Evolutionary conservation across 305 asterid genomes (phyloP).

Genomic region (Fraxinus angustifolia): DNA sequence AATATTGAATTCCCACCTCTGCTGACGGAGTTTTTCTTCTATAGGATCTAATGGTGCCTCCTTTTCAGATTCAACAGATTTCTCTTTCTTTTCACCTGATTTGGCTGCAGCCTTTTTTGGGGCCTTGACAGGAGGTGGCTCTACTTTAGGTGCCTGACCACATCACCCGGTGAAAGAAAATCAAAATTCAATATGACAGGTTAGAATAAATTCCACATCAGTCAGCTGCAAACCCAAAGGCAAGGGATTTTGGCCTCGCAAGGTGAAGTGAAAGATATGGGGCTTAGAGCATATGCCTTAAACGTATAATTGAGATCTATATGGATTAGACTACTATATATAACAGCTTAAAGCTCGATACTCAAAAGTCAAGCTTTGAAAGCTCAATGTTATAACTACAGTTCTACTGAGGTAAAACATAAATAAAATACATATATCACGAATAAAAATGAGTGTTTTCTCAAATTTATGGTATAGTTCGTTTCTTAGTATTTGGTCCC

Average conservation of each 20-base stretch:
- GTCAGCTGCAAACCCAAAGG: not conserved
- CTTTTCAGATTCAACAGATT: slow-evolving; percentile 39
- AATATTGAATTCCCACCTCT: slow-evolving; percentile 19
- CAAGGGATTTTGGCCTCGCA: not conserved
- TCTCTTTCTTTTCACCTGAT: slow-evolving; percentile 57
- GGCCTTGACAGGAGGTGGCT: slow-evolving; percentile 50
- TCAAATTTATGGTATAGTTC: not conserved
- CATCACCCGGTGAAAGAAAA: slow-evolving; percentile 7
- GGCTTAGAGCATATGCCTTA: not conserved
- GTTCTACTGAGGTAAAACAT: not conserved
- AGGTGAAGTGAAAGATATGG: not conserved
- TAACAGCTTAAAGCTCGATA: not conserved
- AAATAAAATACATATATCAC: not conserved
- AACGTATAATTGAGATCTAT: not conserved
- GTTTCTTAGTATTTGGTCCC: not conserved
- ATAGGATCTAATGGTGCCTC: slow-evolving; percentile 68
- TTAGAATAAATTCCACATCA: not conserved
- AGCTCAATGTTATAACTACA: not conserved
- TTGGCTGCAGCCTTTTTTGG: slow-evolving; percentile 55
- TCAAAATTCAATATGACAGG: not conserved
- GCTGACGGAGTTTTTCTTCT: slow-evolving; percentile 51
- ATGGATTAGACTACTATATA: not conserved
- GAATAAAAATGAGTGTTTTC: not conserved
- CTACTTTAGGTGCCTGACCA: slow-evolving; percentile 53
- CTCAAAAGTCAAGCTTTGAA: not conserved